These are phyloP conservation scores for Cercospora sp. DNA, from an alignment of 2,329 filamentous ascomycete species.

Conservation along the genomic window DNA sequence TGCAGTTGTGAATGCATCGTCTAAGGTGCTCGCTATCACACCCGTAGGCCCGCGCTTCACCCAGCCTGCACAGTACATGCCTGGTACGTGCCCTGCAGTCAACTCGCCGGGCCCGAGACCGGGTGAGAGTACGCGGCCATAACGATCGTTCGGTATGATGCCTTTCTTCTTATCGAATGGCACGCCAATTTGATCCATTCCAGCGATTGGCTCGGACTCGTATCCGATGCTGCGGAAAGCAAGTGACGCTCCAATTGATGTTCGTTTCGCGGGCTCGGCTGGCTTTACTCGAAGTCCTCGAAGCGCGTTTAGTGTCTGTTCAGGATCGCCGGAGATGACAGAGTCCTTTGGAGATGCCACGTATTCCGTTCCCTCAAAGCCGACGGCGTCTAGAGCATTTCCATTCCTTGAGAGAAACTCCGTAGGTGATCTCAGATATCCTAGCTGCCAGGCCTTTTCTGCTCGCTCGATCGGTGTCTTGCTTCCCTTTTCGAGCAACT, in stretches of 20 bases:
- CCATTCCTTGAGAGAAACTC: constrained; percentile 60
- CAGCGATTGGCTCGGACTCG: constrained; percentile 74
- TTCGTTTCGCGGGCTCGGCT: constrained; percentile 36
- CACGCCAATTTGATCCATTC: constrained; percentile 71
- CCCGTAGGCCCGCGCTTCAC: constrained; percentile 93
- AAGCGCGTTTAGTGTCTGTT: constrained; percentile 34
- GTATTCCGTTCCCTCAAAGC: constrained; percentile 60
- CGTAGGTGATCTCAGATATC: constrained; percentile 79
- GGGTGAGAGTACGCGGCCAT: constrained; percentile 66
- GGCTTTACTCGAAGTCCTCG: constrained; percentile 32
- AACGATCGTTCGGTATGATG: constrained; percentile 77
- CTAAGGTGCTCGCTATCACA: constrained; percentile 94
- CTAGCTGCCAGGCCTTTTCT: constrained; percentile 75
- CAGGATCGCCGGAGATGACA: constrained; percentile 33
- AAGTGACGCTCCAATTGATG: constrained; percentile 61
- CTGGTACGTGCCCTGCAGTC: constrained; percentile 58
- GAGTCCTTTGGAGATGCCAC: constrained; percentile 12
- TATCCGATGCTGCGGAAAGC: constrained; percentile 97
- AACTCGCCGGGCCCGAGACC: constrained; percentile 44
- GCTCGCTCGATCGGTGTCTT: constrained; percentile 51
- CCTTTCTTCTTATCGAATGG: constrained; percentile 75
- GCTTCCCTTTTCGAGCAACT: constrained; percentile 78
- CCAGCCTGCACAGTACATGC: constrained; percentile 93
- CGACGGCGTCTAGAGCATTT: constrained; percentile 61
- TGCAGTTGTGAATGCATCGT: constrained; percentile 86